Evolutionary conservation across 1,284 basidiomycete genomes (phyloP), one percentile per base, ranked within the genome.

Genomic region (Moesziomyces sp.): DNA sequence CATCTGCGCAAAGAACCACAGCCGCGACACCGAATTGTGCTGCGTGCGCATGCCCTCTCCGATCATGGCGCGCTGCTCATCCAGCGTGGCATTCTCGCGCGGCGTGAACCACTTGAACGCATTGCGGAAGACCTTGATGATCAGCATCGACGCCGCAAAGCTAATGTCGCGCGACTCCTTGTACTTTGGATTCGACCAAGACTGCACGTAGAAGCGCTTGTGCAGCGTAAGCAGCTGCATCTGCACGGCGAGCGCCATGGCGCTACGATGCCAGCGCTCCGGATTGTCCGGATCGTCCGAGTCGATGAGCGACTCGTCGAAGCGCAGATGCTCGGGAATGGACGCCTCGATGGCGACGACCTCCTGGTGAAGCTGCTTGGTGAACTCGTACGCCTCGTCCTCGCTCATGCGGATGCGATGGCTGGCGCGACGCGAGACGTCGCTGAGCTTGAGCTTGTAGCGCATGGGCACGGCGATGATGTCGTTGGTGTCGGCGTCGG

Each of bases 151-250:
- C 3, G 67, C 63, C 16, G 63, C 46, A 44, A 75, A 81, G 57
- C 78, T 78, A 21, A 79, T 76, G 40, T 79, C 78, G 18, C 77
- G 62, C 21, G 79, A 81, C 30, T 74, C 62, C 35, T 65, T 70
- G 62, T 78, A 79, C 33, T 50, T 61, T 13, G 68, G 57, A 33
- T 78, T 68, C 19, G 73, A 66, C 79, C 79, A 81, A 18, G 78
- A 76, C 46, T 76, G 78, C 19, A 81, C 71, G 57, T 81, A 81
- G 61, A 71, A 81, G n/a, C 63, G 74, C 47, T 79, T 78, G 64
- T 81, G 79, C 42, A 81, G 58, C 30, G 52, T 62, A 13, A 66
- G 58, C 49, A 54, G 50, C 50, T 55, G 56, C 56, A 56, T 74
- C 46, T 62, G 69, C 5, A 55, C 61, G 6, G 61, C 65, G 33